Evolutionary conservation across 1,284 basidiomycete species (phyloP), one percentile per base, ranked within the genome.

Genomic region (Trichosporon faecale): DNA sequence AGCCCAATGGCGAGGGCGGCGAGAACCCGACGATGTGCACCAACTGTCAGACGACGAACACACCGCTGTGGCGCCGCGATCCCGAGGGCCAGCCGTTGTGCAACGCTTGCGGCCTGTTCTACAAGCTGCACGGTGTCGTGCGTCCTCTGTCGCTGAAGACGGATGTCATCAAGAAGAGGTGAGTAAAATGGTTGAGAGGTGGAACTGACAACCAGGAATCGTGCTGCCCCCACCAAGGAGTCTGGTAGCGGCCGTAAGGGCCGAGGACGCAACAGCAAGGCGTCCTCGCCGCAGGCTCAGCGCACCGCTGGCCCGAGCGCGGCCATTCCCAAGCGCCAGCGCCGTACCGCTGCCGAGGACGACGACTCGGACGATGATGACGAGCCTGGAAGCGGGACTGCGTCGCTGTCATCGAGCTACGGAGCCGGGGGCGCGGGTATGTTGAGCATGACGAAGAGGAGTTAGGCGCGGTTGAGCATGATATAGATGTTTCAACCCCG

Each of bases 141-240:
- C 88, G 95, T 68, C 95, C 95, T 7, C 85, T 97, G 73, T 95
- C 94, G 64, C 87, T 98, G 73, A 98, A 97, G 87, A 97, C 95
- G 27, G 95, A 98, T 81, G 91, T 97, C 60, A 98, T 98, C 84
- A 98, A 98, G 89, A 98, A 97, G 86, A 88, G 95, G 93, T 94
- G 77, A 66, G 88, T 67, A 52, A 23, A 60, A 35, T 5, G 2
- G 27, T 29, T 31, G 11, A 40, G 14, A n/a, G 21, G 6, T 8
- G n/a, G 6, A 44, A 11, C 67, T 71, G 52, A 67, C 64, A 16
- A 16, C 60, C 29, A 74, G 73, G 40, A 74, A 74, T 63, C 73
- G 73, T 9, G 69, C 70, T 2, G 67, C 68, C 1, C 73, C 70
- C 0, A 37, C 66, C 21, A 74, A 74, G 64, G 73, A 74, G 23